These are phyloP conservation scores for Zymoseptoria pseudotritici DNA, from an alignment of 2,329 filamentous ascomycete genomes.

Conservation along the genomic window DNA sequence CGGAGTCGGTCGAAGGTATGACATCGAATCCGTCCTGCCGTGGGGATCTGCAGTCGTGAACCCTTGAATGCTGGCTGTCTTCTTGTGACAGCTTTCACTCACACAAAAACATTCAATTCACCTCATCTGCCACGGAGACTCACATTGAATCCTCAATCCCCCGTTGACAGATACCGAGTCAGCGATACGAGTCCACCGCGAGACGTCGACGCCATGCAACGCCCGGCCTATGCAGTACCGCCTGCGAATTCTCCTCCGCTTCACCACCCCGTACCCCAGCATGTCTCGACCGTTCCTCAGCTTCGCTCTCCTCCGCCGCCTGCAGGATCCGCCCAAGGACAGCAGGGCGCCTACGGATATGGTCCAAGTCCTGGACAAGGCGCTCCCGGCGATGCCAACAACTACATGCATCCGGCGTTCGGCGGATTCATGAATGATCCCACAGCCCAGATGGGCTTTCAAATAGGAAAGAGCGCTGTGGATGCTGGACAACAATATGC, in stretches of 20 bases:
- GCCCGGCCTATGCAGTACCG: conserved; percentile 68
- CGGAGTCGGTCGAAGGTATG: background rate
- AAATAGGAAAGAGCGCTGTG: conserved; percentile 87
- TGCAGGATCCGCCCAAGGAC: conserved; percentile 55
- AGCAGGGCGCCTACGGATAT: conserved; percentile 60
- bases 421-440: conserved; percentile 94
- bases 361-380: conserved; percentile 46
- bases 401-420: conserved; percentile 54
- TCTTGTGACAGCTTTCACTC: background rate
- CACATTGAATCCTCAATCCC: background rate
- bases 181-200: background rate
- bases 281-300: conserved; percentile 96
- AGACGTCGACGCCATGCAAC: conserved; percentile 62
- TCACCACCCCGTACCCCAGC: conserved; percentile 94
- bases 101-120: background rate
- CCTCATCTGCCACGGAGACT: background rate
- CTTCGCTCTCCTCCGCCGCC: conserved; percentile 88
- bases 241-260: conserved; percentile 77
- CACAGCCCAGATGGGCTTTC: conserved; percentile 87
- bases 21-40: background rate
- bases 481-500: conserved; percentile 88
- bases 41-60: background rate
- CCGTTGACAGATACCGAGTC: background rate
- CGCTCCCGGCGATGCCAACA: conserved; percentile 19
- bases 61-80: background rate